Evolutionary conservation across 1,139 yeast genomes (phyloP), one percentile per base, ranked within the genome.

Genomic region (Suhomyces taliae): DNA sequence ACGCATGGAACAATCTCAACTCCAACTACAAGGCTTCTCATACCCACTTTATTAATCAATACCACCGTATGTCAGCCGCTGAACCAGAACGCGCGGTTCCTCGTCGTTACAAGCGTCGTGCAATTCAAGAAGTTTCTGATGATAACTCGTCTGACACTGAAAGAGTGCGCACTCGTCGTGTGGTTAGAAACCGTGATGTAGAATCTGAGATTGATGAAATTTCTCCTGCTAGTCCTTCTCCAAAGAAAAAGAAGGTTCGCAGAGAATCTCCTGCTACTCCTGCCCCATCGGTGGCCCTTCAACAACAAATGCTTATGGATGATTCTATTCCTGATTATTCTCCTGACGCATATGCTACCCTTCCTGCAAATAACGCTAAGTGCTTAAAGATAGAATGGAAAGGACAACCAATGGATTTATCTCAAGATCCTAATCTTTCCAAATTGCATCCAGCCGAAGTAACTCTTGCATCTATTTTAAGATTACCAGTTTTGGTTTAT

Each of bases 381-480:
- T 82, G 90, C 56, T 76, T 93, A 58, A 86, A 86, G 61, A 88
- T 95, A 41, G 98, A 91, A 63, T 93, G 99, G 99, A 91, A 91
- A 70, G 98, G 98, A 9, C 95, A 90, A 58, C 96, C 97, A 37
- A 90, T 93, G 97, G 95, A 89, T 65, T 77, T 93, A 51, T 75
- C 86, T 11, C 61, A 67, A 36, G 98, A 93, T 66, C 95, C 96
- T 27, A 77, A 88, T 55, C 67, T 78, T 45, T 71, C 72, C 43
- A 78, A 84, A 57, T 74, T 93, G 54, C 97, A 91, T 65, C 97
- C 97, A 0, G 96, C 97, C 2, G 99, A 93, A 68, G 77, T 86
- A n/a, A 75, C 80, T 39, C 74, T 93, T 53, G 98, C 98, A 5
- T 86, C 95, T 19, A 85, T 85, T n/a, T 76, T 93, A 60, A 78